phyloP scores from a whole-genome alignment of 495 filamentous ascomycete genomes.

The Talaromyces adpressus region DNA sequence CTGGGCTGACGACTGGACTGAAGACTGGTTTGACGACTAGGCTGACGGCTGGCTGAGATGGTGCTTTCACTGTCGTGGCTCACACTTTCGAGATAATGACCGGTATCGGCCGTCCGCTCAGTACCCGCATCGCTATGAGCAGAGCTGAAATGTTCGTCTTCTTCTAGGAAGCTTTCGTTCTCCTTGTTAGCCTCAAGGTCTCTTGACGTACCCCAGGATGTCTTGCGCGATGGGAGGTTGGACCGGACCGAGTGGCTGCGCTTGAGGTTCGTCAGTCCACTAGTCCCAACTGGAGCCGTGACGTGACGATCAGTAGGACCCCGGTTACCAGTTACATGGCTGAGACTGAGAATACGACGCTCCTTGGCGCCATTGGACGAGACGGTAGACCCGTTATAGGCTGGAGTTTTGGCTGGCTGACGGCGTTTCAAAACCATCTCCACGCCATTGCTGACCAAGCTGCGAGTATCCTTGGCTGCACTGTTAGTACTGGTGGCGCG shows the following conservation, averaged over 20 bases:
- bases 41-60: constrained; percentile 40
- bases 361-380: constrained; percentile 42
- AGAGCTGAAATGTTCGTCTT: constrained; percentile 40
- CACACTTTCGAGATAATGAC: constrained; percentile 41
- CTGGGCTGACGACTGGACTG: constrained; percentile 34
- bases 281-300: constrained; percentile 26
- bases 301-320: constrained; percentile 51
- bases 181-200: constrained; percentile 49
- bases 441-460: constrained; percentile 40
- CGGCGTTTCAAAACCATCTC: constrained; percentile 48
- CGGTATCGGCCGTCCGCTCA: constrained; percentile 48
- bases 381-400: constrained; percentile 38
- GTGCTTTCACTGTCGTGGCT: constrained; percentile 42
- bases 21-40: constrained; percentile 20
- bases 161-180: constrained; percentile 48
- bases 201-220: constrained; percentile 58
- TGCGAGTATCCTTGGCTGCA: constrained; percentile 33
- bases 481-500: constrained; percentile 26
- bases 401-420: constrained; percentile 23
- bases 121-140: constrained; percentile 43
- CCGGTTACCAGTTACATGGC: constrained; percentile 75
- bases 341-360: constrained; percentile 80
- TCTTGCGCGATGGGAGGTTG: constrained; percentile 56
- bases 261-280: constrained; percentile 47
- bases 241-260: constrained; percentile 69